Percentiles rank a stretch among this genome's conserved stretches.
Conservation (phyloP, 2,329 filamentous ascomycete genomes). For the Plenodomus lindquistii region DNA sequence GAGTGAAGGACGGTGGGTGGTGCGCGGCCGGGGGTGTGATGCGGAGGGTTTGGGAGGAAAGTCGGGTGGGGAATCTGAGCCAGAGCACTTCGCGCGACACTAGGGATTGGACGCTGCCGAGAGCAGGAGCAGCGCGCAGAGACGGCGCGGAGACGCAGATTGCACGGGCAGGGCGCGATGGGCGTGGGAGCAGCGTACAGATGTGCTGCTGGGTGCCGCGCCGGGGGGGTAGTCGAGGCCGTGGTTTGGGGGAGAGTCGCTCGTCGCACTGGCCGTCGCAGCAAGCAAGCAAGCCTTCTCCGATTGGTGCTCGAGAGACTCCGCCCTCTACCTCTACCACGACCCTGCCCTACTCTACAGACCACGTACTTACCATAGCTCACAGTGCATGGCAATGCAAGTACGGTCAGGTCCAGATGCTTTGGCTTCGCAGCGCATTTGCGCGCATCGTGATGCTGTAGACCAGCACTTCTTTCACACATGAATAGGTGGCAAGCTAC, state of each 20-base stretch:
- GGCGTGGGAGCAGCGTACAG: neutral
- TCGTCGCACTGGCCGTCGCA: conserved; percentile 1
- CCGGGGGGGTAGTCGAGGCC: neutral
- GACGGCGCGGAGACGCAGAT: neutral
- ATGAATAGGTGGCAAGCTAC: no score
- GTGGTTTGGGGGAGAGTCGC: neutral
- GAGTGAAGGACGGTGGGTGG: conserved; percentile 24
- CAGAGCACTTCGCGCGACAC: neutral
- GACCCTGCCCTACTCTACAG: no score
- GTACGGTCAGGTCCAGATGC: no score
- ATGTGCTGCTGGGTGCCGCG: neutral
- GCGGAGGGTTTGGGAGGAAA: conserved; percentile 14
- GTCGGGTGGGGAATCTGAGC: conserved; percentile 22
- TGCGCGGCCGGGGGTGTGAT: conserved; percentile 9
- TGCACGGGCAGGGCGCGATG: neutral
- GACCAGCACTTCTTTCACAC: no score
- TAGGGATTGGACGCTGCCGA: conserved; percentile 6
- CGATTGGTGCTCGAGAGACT: neutral
- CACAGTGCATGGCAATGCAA: no score
- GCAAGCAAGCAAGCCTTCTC: neutral
- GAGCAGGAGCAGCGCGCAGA: neutral
- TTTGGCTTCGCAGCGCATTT: no score
- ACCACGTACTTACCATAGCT: no score
- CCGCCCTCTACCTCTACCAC: neutral
- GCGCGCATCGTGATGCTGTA: no score